These are phyloP conservation scores for Trichoderma sp. DNA, from an alignment of 2,329 filamentous ascomycete species.

Conservation along the genomic window DNA sequence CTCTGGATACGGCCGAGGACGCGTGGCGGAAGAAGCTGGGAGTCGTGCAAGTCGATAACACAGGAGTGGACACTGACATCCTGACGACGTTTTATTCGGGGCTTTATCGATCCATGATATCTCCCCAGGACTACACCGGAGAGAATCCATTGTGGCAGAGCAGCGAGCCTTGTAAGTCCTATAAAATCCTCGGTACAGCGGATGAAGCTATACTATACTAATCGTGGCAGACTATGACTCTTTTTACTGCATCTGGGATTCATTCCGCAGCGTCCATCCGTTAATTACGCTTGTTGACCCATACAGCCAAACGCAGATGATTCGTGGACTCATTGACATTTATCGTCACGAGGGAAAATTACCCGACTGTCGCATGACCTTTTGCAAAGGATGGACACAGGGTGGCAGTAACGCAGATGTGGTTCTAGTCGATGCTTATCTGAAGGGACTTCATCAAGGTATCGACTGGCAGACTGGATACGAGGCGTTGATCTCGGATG, in stretches of 20 bases:
- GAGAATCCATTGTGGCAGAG: conserved; percentile 74
- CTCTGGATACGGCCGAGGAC: conserved; percentile 57
- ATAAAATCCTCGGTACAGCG: neutral
- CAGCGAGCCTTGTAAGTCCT: conserved; percentile 58
- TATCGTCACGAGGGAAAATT: conserved; percentile 70
- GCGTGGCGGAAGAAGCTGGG: conserved; percentile 67
- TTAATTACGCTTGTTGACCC: conserved; percentile 75
- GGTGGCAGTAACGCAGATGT: conserved; percentile 77
- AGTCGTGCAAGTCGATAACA: conserved; percentile 60
- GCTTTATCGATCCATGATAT: conserved; percentile 69
- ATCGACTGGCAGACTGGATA: conserved; percentile 74
- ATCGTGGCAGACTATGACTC: conserved; percentile 63
- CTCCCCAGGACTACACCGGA: conserved; percentile 75
- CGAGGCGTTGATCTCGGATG: conserved; percentile 73
- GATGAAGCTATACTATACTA: neutral
- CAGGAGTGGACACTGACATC: conserved; percentile 58
- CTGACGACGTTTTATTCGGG: conserved; percentile 73
- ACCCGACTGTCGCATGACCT: conserved; percentile 76
- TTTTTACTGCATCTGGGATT: conserved; percentile 72
- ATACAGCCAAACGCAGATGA: conserved; percentile 66
- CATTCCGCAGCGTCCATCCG: conserved; percentile 71
- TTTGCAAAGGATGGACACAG: conserved; percentile 76
- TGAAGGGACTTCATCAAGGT: conserved; percentile 66
- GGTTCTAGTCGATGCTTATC: conserved; percentile 68
- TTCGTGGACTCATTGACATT: conserved; percentile 71